Evolutionary conservation across 257 asterid species (phyloP).

Genomic region (Eustoma russellianum): DNA sequence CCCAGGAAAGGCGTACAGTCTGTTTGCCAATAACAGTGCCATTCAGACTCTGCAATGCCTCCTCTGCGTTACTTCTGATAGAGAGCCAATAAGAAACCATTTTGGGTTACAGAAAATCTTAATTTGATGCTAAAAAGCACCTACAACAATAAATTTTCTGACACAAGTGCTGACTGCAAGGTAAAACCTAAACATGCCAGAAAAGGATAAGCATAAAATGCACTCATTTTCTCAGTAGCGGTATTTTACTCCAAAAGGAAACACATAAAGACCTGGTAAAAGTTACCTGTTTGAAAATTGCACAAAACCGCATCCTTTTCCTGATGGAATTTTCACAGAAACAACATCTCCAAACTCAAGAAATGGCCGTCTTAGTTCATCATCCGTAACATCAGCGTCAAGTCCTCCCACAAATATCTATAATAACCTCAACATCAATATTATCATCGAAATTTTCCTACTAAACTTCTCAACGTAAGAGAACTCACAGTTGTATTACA

Average conservation of each 20-base stretch:
- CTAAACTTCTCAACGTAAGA: conserved; percentile 15
- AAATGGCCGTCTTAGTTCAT: conserved; percentile 70
- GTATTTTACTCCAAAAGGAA: no score
- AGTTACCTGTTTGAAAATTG: conserved; percentile 68
- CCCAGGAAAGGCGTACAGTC: conserved; percentile 85
- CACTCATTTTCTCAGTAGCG: no score
- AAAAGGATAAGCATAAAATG: not conserved
- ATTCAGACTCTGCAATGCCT: conserved; percentile 63
- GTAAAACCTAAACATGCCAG: not conserved
- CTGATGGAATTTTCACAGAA: conserved; percentile 87
- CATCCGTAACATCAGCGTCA: conserved; percentile 86
- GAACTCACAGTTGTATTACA: conserved; percentile 88
- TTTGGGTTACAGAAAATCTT: no score
- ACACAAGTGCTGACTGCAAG: no score
- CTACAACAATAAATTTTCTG: no score
- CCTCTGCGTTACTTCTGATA: conserved; percentile 63
- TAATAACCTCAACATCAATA: conserved; percentile 4
- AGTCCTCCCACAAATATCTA: conserved; percentile 57
- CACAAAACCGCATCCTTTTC: conserved; percentile 97
- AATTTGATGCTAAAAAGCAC: not conserved
- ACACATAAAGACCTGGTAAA: not conserved
- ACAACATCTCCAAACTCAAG: conserved; percentile 72
- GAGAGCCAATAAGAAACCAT: not conserved
- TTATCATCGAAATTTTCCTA: not conserved
- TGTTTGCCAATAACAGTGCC: conserved; percentile 72